Base-by-base conservation (phyloP, 331 rosid genomes). In the Prunus yedoensis region DNA sequence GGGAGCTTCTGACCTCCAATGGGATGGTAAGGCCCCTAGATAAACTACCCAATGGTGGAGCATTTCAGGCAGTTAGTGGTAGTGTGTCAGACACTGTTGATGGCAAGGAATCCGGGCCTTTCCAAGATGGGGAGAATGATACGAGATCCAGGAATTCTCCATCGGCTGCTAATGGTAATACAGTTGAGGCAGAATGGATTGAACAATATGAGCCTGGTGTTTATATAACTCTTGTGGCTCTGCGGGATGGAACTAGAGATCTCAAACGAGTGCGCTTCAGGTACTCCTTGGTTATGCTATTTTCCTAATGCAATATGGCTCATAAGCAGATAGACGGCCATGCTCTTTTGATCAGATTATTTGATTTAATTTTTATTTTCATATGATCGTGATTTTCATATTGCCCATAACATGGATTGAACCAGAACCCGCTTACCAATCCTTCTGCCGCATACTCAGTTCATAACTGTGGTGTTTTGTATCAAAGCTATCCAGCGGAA, bases 231-330 rank as follows among this genome's bases (percentile, higher is more conserved):
- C 99, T 95, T 5, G 90, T 88, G 84, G 96, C 97, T 77, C 80
- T 95, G 56, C 83, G 78, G 15, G 97, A 95, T 81, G 94, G 97
- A 79, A 93, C 97, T 2, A 84, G 97, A 83, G 97, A 90, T 82
- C 90, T 95, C 68, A 92, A 95, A 85, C 96, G 99, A 79, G 99
- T 95, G 77, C 97, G 99, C 74, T 95, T 95, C 88, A 95, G 99
- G 99, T 95, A 88, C 54, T 71, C 41, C 20, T 58, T 73, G 45
- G 23, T 23, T 71, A 68, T 47, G 69, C 59, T 73, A 57, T 38
- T 74, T 81, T 78, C 57, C 30, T 57, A 20, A 21, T 53, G 61
- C 11, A 30, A 2, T 59, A 51, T 5, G 41, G 28, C 28, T 10
- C 21, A 0, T 27, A 28, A 21, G 23, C 28, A 28, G 74, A 43